Evolutionary conservation across 768 basidiomycete species (phyloP), one percentile per base, ranked within the genome.

Genomic region (Leccinum boreale): DNA sequence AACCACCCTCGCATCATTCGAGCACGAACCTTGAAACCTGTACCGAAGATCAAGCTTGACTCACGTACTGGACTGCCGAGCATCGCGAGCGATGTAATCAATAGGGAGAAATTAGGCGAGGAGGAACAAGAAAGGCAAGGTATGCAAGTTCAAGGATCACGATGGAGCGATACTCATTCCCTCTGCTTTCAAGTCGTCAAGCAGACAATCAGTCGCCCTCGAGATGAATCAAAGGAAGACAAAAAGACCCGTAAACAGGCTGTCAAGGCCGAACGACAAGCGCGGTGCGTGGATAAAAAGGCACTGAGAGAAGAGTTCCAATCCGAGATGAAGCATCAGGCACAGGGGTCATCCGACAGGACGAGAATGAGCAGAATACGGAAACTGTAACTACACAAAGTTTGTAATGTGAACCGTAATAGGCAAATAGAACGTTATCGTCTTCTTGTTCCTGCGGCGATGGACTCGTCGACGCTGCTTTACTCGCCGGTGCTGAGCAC

Each of bases 1-100:
- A 99, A 99, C 67, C 97, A 98, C 70, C 97, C 97, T 0, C 84
- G 88, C 9, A 76, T 97, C 31, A 94, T 99, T 58, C 82, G 85
- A 24, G 84, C 86, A 19, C 78, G 86, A 33, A 79, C 84, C 58
- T 67, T 73, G 42, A 79, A 77, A 65, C 74, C 76, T 21, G 79
- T 81, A 0, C 78, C 86, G 0, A 88, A 83, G 70, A 92, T 95
- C 61, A 67, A 72, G 28, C 75, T 95, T 28, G 87, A 96, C 68
- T 79, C 85, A 1, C 86, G 82, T 62, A 93, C 90, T 0, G 93
- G 92, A 3, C 74, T 94, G 9, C 94, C 93, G 3, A 70, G 76
- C 28, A 75, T 89, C 26, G 62, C 57, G 28, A 35, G 70, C 8
- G 74, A 75, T n/a, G 64, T 48, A 42, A 31, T 35, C 48, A 45